Conservation (phyloP, 2,329 filamentous ascomycete genomes). For the Aspergillus tubingensis region DNA sequence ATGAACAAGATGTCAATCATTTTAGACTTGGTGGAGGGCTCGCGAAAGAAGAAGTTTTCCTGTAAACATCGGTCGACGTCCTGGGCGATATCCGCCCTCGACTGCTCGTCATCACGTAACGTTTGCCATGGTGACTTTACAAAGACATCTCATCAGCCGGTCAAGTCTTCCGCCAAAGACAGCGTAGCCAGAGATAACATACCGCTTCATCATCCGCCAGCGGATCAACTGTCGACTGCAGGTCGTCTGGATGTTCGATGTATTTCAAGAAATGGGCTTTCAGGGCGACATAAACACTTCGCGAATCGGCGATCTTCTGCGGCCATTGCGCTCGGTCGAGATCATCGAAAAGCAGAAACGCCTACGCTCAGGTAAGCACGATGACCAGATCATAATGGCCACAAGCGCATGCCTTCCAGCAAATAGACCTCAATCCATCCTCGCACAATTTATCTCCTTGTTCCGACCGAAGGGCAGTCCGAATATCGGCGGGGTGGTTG, state of each 20-base stretch:
- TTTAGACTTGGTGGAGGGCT: slow-evolving; percentile 73
- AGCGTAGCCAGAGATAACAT: slow-evolving; percentile 31
- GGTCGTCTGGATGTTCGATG: slow-evolving; percentile 79
- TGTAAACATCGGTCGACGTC: slow-evolving; percentile 90
- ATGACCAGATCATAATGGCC: slow-evolving; percentile 11
- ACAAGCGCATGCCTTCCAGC: slow-evolving; percentile 72
- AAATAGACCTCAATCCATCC: slow-evolving; percentile 77
- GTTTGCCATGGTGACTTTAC: slow-evolving; percentile 84
- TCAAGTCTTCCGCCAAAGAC: slow-evolving; percentile 48
- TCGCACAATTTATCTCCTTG: slow-evolving; percentile 64
- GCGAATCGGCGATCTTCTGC: slow-evolving; percentile 65
- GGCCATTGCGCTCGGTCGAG: slow-evolving; percentile 68
- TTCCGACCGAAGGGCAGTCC: slow-evolving; percentile 64
- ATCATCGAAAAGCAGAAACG: slow-evolving; percentile 76
- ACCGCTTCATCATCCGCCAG: slow-evolving; percentile 78
- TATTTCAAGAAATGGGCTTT: slow-evolving; percentile 76
- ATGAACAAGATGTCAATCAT: slow-evolving; percentile 90
- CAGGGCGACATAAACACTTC: slow-evolving; percentile 72
- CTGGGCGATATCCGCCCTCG: slow-evolving; percentile 86
- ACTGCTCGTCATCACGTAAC: slow-evolving; percentile 78
- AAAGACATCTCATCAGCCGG: slow-evolving; percentile 25
- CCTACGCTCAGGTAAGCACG: slow-evolving; percentile 50
- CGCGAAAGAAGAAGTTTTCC: slow-evolving; percentile 86
- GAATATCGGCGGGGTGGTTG: slow-evolving; percentile 62
- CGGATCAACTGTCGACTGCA: slow-evolving; percentile 75